Base-by-base conservation (phyloP, 106 monocot genomes). In the Dioscorea zingiberensis region DNA sequence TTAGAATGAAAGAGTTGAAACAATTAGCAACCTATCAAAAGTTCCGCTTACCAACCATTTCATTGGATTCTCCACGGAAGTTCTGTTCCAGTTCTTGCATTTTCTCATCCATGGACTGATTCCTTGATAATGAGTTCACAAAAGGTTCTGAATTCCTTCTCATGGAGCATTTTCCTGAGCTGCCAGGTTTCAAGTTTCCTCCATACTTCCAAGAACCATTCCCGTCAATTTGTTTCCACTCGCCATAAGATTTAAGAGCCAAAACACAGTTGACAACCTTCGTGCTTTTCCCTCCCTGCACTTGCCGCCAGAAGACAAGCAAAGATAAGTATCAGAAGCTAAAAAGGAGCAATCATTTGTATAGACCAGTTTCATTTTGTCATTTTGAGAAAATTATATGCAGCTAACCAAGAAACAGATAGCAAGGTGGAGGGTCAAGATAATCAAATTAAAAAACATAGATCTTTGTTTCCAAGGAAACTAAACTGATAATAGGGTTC, bases 251-350 rank as follows among this genome's bases (percentile, higher is more conserved):
- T 71, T 92, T 97, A 23, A 97, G 84, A 64, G 92, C 92, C 8
- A 97, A 66, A 62, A 97, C 80, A 65, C 71, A 89, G 59, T 92
- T 77, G 29, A 97, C 92, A 7, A 97, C 81, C 56, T 88, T 81
- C 21, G 66, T 71, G 38, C 88, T 66, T 69, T 94, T 94, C 16
- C 90, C 94, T 28, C 94, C 94, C 94, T 94, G 56, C 12, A 61
- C 1, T 74, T 60, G n/a, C 27, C 26, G 63, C 19, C 27, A 54
- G 57, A 14, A 62, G 26, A 28, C 51, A 49, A 59, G 6, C 38
- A 38, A 3, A 48, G 27, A 16, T 38, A 6, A 38, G 10, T 22
- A 23, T n/a, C n/a, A 19, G 48, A 16, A 28, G 44, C 6, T 2
- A 21, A 62, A 1, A n/a, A n/a, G n/a, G n/a, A n/a, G n/a, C n/a